These are phyloP conservation scores for Talaromyces sp. DNA, from an alignment of 2,329 filamentous ascomycete species.

Conservation along the genomic window DNA sequence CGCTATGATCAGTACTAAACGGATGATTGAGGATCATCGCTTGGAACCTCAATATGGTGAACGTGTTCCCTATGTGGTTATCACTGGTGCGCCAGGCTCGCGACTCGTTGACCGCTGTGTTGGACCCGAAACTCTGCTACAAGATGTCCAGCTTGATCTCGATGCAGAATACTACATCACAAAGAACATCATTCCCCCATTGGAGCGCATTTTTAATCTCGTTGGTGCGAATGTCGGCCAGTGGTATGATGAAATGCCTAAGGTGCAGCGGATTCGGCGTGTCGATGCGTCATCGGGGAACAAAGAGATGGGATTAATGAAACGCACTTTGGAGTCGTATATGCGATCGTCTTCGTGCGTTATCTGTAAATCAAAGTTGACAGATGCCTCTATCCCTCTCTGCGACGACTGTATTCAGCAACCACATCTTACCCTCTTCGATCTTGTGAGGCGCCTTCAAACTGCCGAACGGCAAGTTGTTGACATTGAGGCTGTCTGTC, in stretches of 20 bases:
- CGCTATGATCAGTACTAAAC: constrained; percentile 81
- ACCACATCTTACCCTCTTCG: constrained; percentile 61
- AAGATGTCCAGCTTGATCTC: constrained; percentile 75
- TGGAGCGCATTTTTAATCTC: constrained; percentile 95
- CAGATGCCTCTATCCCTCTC: constrained; percentile 47
- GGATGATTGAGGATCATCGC: constrained; percentile 83
- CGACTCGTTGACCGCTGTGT: constrained; percentile 88
- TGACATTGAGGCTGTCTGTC: constrained; percentile 72
- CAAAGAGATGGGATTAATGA: constrained; percentile 40
- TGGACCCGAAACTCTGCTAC: constrained; percentile 77
- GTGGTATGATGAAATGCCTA: constrained; percentile 98
- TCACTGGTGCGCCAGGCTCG: constrained; percentile 83
- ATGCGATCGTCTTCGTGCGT: constrained; percentile 79
- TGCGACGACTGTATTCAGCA: constrained; percentile 41
- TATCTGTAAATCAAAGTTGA: constrained; percentile 68
- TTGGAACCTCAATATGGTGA: constrained; percentile 94
- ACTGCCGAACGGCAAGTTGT: constrained; percentile 64
- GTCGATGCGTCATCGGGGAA: constrained; percentile 49
- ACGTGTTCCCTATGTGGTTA: constrained; percentile 90
- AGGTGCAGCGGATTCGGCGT: constrained; percentile 73
- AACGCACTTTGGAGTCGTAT: constrained; percentile 89
- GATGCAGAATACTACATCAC: constrained; percentile 97
- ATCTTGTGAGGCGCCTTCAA: constrained; percentile 64
- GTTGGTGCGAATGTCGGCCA: constrained; percentile 86
- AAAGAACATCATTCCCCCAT: constrained; percentile 91